phyloP scores from a whole-genome alignment of 768 basidiomycete species.

The Boletus rex-veris region DNA sequence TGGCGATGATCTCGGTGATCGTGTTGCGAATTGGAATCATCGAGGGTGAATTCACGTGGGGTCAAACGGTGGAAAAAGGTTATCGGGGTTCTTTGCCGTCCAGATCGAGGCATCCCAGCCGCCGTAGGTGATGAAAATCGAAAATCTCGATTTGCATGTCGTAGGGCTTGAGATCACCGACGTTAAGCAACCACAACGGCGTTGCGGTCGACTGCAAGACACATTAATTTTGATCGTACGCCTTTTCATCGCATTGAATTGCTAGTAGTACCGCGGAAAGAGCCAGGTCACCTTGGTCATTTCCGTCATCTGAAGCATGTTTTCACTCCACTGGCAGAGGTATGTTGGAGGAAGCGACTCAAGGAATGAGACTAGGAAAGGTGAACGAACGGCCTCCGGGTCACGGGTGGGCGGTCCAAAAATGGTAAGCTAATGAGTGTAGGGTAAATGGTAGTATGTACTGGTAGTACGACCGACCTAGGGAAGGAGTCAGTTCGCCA shows the following conservation, averaged over 20 bases:
- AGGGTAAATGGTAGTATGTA: too few species aligned
- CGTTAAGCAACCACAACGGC: neutral
- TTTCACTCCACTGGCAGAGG: too few species aligned
- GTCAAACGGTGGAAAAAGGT: constrained; percentile 44
- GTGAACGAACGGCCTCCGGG: too few species aligned
- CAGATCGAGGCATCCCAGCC: constrained; percentile 33
- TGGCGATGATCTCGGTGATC: too few species aligned
- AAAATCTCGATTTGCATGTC: constrained; percentile 16
- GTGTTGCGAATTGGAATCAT: too few species aligned
- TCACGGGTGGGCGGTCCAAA: too few species aligned
- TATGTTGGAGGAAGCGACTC: too few species aligned
- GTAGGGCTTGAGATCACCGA: neutral
- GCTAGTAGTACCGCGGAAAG: neutral
- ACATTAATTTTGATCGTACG: constrained; percentile 2
- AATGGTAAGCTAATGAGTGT: too few species aligned
- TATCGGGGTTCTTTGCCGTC: too few species aligned
- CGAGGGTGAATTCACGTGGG: constrained; percentile 30
- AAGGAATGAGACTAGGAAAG: too few species aligned
- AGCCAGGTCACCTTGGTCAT: neutral
- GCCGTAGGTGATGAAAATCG: constrained; percentile 49
- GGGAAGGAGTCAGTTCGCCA: too few species aligned
- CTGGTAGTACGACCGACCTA: too few species aligned
- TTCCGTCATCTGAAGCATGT: neutral
- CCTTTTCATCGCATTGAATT: neutral
- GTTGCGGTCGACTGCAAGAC: neutral